A percentile compares a stretch with the other conserved stretches of the same genome.
phyloP scores from a whole-genome alignment of 257 asterid genomes.

The Solanum ossicruentum region DNA sequence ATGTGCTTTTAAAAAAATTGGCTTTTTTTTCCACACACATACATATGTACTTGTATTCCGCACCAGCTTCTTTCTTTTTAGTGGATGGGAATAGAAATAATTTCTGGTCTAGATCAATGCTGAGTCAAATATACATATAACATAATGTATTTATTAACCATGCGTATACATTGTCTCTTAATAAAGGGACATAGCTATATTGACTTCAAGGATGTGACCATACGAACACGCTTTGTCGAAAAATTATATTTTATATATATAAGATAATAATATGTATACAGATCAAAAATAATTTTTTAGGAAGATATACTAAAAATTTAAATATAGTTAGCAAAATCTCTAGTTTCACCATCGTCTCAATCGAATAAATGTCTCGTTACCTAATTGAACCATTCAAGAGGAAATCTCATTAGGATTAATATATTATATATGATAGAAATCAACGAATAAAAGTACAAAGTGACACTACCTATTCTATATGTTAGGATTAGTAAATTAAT shows the following conservation, averaged over 20 bases:
- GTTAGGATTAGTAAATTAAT: not conserved
- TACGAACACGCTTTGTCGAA: too few relatives aligned
- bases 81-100: slow-evolving; percentile 9
- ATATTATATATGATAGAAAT: not conserved
- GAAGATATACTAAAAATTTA: too few relatives aligned
- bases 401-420: not conserved
- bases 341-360: too few relatives aligned
- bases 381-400: not conserved
- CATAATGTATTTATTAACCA: not conserved
- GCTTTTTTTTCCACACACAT: not conserved
- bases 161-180: not conserved
- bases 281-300: too few relatives aligned
- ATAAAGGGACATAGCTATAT: too few relatives aligned
- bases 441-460: not conserved
- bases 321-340: too few relatives aligned
- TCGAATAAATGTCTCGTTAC: not conserved
- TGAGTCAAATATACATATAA: slow-evolving; percentile 24
- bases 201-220: too few relatives aligned
- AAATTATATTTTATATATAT: too few relatives aligned
- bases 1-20: not conserved
- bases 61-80: not conserved
- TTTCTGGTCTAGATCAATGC: slow-evolving; percentile 15
- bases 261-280: too few relatives aligned
- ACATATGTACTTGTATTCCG: not conserved
- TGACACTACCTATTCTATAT: not conserved